Conservation (phyloP, 768 basidiomycete species). For the Boletellus ananas region DNA sequence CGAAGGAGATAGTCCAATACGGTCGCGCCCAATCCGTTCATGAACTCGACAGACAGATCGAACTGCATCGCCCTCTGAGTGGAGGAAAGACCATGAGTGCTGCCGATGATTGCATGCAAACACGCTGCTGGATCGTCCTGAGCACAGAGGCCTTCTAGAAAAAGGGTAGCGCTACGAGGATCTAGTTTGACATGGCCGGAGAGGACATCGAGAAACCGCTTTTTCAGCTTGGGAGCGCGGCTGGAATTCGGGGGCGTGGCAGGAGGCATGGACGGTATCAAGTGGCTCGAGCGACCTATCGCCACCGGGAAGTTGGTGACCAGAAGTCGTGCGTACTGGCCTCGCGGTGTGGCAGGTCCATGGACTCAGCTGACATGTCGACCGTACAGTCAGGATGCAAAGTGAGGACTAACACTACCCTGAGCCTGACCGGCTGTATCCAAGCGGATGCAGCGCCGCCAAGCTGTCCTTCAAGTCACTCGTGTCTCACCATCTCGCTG, state of each 20-base stretch:
- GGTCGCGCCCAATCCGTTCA: conserved; percentile 39
- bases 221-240: conserved; percentile 26
- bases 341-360: too few relatives aligned
- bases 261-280: conserved; percentile 1
- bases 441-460: too few relatives aligned
- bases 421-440: too few relatives aligned
- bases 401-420: too few relatives aligned
- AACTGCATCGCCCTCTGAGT: conserved; percentile 40
- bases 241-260: background rate
- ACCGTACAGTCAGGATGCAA: too few relatives aligned
- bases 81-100: conserved; percentile 34
- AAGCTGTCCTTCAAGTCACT: too few relatives aligned
- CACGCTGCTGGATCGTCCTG: conserved; percentile 39
- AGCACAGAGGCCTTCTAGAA: conserved; percentile 45
- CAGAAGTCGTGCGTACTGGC: too few relatives aligned
- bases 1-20: conserved; percentile 41
- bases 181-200: conserved; percentile 28
- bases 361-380: too few relatives aligned
- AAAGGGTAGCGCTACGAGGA: conserved; percentile 23
- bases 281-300: background rate
- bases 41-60: conserved; percentile 35
- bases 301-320: too few relatives aligned
- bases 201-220: conserved; percentile 32
- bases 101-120: conserved; percentile 35
- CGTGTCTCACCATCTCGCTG: too few relatives aligned